A percentile compares a stretch with the other conserved stretches of the same genome.
These are phyloP conservation scores for Brassica carinata DNA, from an alignment of 345 rosid species.

Conservation along the genomic window DNA sequence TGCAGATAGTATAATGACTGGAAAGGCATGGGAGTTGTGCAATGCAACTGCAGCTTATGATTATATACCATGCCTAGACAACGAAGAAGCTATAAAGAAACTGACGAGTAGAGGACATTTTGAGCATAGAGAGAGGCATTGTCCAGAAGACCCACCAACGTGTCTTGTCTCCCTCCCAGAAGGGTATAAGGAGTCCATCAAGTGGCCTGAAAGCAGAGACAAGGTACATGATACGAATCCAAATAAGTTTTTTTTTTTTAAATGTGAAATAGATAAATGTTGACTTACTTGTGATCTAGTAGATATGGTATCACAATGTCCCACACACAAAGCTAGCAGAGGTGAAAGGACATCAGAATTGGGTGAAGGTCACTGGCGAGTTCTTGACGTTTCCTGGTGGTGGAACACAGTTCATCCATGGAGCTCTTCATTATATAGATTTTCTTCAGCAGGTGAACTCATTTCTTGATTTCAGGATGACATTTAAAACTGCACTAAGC, in stretches of 20 bases:
- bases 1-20: slow-evolving; percentile 34
- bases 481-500: neutral
- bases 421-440: slow-evolving; percentile 87
- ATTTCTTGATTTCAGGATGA: neutral
- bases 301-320: slow-evolving; percentile 97
- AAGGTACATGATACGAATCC: slow-evolving; percentile 51
- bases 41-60: slow-evolving; percentile 78
- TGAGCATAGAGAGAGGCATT: slow-evolving; percentile 93
- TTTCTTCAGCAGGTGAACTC: slow-evolving; percentile 63
- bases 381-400: slow-evolving; percentile 95
- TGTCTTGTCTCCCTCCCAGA: slow-evolving; percentile 72
- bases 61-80: slow-evolving; percentile 94
- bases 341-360: slow-evolving; percentile 94
- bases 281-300: slow-evolving; percentile 27
- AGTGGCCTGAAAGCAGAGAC: slow-evolving; percentile 87
- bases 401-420: slow-evolving; percentile 95
- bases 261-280: neutral
- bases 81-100: slow-evolving; percentile 64
- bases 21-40: slow-evolving; percentile 74
- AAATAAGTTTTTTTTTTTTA: slow-evolving; percentile 7
- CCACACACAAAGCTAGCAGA: slow-evolving; percentile 76
- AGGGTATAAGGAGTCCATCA: slow-evolving; percentile 67
- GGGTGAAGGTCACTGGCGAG: slow-evolving; percentile 94
- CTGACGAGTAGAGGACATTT: slow-evolving; percentile 62
- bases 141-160: slow-evolving; percentile 78